Evolutionary conservation across 495 filamentous ascomycete genomes (phyloP).

Genomic region (Penicillium paradoxum): DNA sequence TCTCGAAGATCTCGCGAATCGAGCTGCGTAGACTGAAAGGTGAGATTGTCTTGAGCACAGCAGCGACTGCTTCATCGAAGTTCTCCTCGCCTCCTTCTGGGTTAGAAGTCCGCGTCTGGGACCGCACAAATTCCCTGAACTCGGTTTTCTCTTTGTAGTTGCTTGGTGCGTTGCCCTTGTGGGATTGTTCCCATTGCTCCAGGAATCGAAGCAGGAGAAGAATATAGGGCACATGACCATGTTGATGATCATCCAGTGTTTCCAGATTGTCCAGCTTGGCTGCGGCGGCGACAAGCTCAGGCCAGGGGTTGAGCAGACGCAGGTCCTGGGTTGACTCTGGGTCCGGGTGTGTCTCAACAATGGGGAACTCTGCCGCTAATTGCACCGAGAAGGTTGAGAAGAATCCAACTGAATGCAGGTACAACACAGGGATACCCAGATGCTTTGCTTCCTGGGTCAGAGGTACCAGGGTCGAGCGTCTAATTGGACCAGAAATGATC

Average conservation of each 20-base stretch:
- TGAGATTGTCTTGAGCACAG: constrained; percentile 78
- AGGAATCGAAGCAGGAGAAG: constrained; percentile 82
- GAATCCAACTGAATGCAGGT: constrained; percentile 83
- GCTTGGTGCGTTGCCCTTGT: constrained; percentile 62
- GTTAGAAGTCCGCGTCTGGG: constrained; percentile 63
- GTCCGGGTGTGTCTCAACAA: constrained; percentile 95
- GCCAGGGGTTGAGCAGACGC: constrained; percentile 81
- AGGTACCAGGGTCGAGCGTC: constrained; percentile 49
- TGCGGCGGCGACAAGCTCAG: constrained; percentile 61
- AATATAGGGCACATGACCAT: constrained; percentile 90
- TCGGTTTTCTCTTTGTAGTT: constrained; percentile 83
- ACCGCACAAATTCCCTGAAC: constrained; percentile 65
- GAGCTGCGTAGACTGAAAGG: constrained; percentile 59
- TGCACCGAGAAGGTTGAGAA: constrained; percentile 76
- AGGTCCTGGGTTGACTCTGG: constrained; percentile 80
- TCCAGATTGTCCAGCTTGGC: constrained; percentile 64
- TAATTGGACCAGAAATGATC: constrained; percentile 67
- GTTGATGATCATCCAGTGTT: constrained; percentile 69
- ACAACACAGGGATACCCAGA: constrained; percentile 68
- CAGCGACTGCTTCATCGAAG: constrained; percentile 85
- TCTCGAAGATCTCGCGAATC: constrained; percentile 72
- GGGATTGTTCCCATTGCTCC: constrained; percentile 70
- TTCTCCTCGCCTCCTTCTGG: constrained; percentile 94
- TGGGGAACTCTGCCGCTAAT: constrained; percentile 75
- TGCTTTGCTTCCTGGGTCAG: constrained; percentile 54